Evolutionary conservation across 768 basidiomycete species (phyloP), one percentile per base, ranked within the genome.

Genomic region (Lanmaoa rubissima): DNA sequence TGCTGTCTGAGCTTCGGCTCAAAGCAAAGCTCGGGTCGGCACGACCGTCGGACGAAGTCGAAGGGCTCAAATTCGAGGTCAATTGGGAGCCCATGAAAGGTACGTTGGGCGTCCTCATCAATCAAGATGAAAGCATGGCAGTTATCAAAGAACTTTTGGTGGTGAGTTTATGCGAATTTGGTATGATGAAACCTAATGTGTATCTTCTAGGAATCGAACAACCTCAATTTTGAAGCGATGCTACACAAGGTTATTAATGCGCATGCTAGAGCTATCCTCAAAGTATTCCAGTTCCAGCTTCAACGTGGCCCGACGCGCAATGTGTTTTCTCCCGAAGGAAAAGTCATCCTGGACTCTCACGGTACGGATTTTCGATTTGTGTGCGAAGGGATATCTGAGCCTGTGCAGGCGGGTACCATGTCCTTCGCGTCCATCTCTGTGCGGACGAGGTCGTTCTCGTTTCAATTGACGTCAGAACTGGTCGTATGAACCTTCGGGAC

Each of bases 391-490:
- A 31, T 49, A 3, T 40, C 39, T 63, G 43, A 66, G 32, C 38
- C 21, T 54, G 26, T 48, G 40, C 59, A 89, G 89, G 77, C 41
- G 79, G 79, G 44, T 66, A 74, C 16, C 79, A 81, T 60, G 82
- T 83, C 34, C 77, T 94, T 44, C 85, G 80, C 28, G 78, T 89
- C 12, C 83, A 85, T 61, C 74, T 94, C 17, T 92, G 88, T 62
- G 85, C 85, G 2, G 87, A 90, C 57, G 88, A 93, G 64, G 74
- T 86, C 16, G 85, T 92, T 19, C 76, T 87, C 24, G 80, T 95
- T 46, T 85, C 86, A 4, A 82, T 96, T 40, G 93, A 95, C 61
- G 73, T 85, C 5, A 79, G 92, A 60, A 93, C 89, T 0, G 94
- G 94, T 7, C 82, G 84, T 35, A 73, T 95, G 59, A 87, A 82